These are phyloP conservation scores for Lasiodiplodia sp. DNA, from an alignment of 2,329 filamentous ascomycete genomes.

Conservation along the genomic window DNA sequence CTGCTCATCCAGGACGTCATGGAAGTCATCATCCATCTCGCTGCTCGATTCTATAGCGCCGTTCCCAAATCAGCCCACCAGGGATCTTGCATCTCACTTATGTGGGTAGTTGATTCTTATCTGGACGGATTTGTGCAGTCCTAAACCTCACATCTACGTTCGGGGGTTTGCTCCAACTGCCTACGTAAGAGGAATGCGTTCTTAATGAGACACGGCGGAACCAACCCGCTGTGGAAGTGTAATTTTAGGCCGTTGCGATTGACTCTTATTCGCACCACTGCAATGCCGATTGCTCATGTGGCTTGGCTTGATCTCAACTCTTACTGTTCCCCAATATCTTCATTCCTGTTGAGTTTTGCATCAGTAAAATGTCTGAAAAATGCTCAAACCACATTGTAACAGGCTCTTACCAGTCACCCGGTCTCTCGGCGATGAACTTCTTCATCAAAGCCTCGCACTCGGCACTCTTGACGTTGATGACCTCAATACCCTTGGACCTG, in stretches of 20 bases:
- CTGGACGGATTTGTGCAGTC: too few relatives aligned
- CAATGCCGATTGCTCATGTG: not conserved
- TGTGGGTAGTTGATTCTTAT: too few relatives aligned
- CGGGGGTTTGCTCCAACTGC: too few relatives aligned
- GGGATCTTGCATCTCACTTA: too few relatives aligned
- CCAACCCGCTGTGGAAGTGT: not conserved
- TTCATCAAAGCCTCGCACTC: slow-evolving; percentile 74
- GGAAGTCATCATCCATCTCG: slow-evolving; percentile 10
- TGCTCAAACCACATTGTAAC: not conserved
- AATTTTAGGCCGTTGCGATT: not conserved
- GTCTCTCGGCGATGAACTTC: slow-evolving; percentile 74
- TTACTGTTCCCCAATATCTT: slow-evolving; percentile 44
- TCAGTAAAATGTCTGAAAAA: not conserved
- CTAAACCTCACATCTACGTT: too few relatives aligned
- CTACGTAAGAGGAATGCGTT: too few relatives aligned
- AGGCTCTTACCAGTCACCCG: slow-evolving; percentile 69
- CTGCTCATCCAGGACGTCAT: not conserved
- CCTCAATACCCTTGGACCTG: slow-evolving; percentile 71
- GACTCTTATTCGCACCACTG: not conserved
- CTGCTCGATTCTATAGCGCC: slow-evolving; percentile 14
- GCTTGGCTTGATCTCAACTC: not conserved
- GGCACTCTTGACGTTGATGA: slow-evolving; percentile 71
- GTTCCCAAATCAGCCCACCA: too few relatives aligned
- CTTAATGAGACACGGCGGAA: too few relatives aligned
- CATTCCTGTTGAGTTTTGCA: slow-evolving; percentile 35